phyloP scores from a whole-genome alignment of 306 rosid genomes.

The Prunus mongolica region DNA sequence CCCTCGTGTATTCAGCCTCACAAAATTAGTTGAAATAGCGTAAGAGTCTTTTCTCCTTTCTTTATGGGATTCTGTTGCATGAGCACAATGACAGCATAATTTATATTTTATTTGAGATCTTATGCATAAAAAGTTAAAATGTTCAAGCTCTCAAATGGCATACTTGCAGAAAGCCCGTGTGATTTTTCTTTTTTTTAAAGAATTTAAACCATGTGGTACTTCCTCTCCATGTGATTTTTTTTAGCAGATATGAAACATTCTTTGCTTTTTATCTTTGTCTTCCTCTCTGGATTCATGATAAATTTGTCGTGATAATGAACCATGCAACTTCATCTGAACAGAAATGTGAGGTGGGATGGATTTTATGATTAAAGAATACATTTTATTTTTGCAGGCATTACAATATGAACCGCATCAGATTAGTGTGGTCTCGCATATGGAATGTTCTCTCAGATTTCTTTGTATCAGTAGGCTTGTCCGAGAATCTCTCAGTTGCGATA shows the following conservation, averaged over 20 bases:
- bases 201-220: background rate
- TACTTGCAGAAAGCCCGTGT: background rate
- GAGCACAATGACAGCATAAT: background rate
- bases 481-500: constrained; percentile 95
- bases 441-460: constrained; percentile 95
- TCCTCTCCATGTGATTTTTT: background rate
- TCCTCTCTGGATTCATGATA: background rate
- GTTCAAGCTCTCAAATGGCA: background rate
- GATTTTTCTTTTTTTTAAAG: background rate
- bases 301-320: constrained; percentile 4
- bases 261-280: background rate
- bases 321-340: constrained; percentile 10
- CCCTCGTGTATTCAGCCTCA: constrained; percentile 98
- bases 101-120: background rate
- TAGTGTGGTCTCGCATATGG: constrained; percentile 99
- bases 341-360: constrained; percentile 1
- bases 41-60: constrained; percentile 41
- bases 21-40: constrained; percentile 97
- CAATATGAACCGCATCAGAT: constrained; percentile 97
- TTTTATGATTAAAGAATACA: constrained; percentile 22
- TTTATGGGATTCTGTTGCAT: background rate
- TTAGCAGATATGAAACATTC: background rate
- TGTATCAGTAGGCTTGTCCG: constrained; percentile 95
- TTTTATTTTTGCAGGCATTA: constrained; percentile 82
- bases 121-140: background rate